A percentile compares a stretch with the other conserved stretches of the same genome.
phyloP scores from a whole-genome alignment of 148 eudicot genomes.

The Silene uniflora region DNA sequence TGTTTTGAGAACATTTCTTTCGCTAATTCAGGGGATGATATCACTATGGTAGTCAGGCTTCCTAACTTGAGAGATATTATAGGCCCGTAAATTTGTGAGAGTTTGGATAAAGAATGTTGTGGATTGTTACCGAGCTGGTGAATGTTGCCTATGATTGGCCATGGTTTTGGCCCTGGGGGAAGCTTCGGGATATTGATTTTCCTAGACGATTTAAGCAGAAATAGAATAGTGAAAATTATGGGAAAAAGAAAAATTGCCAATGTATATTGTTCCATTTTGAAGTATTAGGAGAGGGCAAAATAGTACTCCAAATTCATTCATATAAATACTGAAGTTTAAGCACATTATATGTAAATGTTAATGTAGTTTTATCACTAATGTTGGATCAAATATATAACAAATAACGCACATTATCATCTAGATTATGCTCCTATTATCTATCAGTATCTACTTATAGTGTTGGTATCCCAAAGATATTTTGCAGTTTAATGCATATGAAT shows the following conservation, averaged over 20 bases:
- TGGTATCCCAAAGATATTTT: too few relatives aligned
- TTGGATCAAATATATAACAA: too few relatives aligned
- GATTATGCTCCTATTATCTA: too few relatives aligned
- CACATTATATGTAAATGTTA: too few relatives aligned
- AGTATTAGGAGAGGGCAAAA: not conserved
- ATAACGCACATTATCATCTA: too few relatives aligned
- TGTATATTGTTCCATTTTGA: slow-evolving; percentile 9
- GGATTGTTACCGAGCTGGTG: slow-evolving; percentile 35
- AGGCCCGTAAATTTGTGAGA: slow-evolving; percentile 38
- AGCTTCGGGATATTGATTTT: slow-evolving; percentile 6
- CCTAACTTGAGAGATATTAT: slow-evolving; percentile 47
- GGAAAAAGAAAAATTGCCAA: not conserved
- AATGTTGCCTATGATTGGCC: slow-evolving; percentile 48
- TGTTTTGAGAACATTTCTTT: slow-evolving; percentile 22
- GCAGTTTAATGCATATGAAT: too few relatives aligned
- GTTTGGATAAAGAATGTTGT: slow-evolving; percentile 32
- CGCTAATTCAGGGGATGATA: slow-evolving; percentile 29
- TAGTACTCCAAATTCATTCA: not conserved
- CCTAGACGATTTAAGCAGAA: not conserved
- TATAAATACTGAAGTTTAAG: too few relatives aligned
- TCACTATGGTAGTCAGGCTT: slow-evolving; percentile 28
- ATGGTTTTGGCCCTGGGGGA: slow-evolving; percentile 47
- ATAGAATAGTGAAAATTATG: not conserved
- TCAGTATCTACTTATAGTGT: too few relatives aligned
- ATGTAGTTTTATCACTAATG: too few relatives aligned